Evolutionary conservation across 768 basidiomycete genomes (phyloP).

Genomic region (Wakefieldia striispora): DNA sequence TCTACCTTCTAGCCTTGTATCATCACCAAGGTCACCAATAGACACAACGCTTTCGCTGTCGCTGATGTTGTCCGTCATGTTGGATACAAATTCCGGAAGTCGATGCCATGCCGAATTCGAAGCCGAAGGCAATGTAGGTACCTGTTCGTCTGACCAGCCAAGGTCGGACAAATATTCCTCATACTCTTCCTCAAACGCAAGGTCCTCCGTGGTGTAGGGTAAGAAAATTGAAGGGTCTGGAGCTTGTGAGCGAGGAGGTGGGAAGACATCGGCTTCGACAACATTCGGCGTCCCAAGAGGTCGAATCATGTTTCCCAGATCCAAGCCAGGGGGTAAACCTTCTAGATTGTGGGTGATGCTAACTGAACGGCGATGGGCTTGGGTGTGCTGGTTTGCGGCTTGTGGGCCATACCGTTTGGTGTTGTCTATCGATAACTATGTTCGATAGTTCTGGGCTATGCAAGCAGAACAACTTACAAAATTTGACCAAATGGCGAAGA

Average conservation of each 20-base stretch:
- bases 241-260: slow-evolving; percentile 84
- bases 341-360: slow-evolving; percentile 84
- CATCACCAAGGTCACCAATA: slow-evolving; percentile 86
- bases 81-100: slow-evolving; percentile 74
- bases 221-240: slow-evolving; percentile 82
- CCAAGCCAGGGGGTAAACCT: slow-evolving; percentile 70
- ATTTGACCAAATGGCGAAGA: slow-evolving; percentile 88
- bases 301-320: slow-evolving; percentile 70
- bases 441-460: slow-evolving; percentile 5
- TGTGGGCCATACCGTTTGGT: slow-evolving; percentile 80
- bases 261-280: slow-evolving; percentile 90
- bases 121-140: slow-evolving; percentile 35
- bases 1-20: slow-evolving; percentile 62
- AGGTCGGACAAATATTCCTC: slow-evolving; percentile 93
- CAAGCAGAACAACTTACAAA: slow-evolving; percentile 61
- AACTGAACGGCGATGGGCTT: slow-evolving; percentile 73
- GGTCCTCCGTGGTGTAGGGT: slow-evolving; percentile 90
- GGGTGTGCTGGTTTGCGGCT: slow-evolving; percentile 47
- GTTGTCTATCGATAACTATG: slow-evolving; percentile 59
- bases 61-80: slow-evolving; percentile 85
- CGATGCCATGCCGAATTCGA: slow-evolving; percentile 74
- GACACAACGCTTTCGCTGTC: slow-evolving; percentile 92
- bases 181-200: slow-evolving; percentile 95
- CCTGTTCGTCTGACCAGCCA: slow-evolving; percentile 64
- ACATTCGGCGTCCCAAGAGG: slow-evolving; percentile 74